Base-by-base conservation (phyloP, 352 stramenopile species). In the Paralagenidium karlingii region DNA sequence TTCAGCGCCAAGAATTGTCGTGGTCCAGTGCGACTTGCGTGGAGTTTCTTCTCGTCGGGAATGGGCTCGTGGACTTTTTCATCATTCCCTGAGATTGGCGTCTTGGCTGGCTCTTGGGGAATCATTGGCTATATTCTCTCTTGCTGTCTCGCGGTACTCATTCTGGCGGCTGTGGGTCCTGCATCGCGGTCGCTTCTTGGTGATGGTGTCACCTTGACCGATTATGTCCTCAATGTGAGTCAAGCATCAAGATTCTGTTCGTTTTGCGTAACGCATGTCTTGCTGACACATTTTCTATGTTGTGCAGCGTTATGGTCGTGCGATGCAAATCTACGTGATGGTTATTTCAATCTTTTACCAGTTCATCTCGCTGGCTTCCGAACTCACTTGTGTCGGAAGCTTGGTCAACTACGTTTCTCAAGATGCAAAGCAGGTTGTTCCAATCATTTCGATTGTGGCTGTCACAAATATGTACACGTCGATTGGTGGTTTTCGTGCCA, bases 1-100 rank as follows among this genome's bases (percentile, higher is more conserved):
- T 15, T 13, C 34, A 82, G 69, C 40, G 74, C 74, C 18, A 84
- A 80, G 48, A 83, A 84, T 51, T 73, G 68, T 16, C 67, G 68
- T 16, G 60, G 40, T 8, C 42, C 70, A 1, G 45, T 79, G 27
- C 61, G 60, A 18, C 57, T 84, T 11, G 74, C 58, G n/a, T 88
- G 68, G 68, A 83, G 74, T 45, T 73, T 88, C 39, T 88, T 88
- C 50, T 67, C 74, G 9, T 67, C 74, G 15, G 66, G 68, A 34
- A 82, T 83, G 53, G 74, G 74, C 43, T 82, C 70, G 9, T 82
- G 70, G 56, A 78, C 74, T 18, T 57, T 88, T 20, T 88, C 73
- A 39, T 69, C 70, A 26, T 88, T 77, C 57, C 74, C 74, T 7
- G 52, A 83, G 45, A 85, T 84, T 52, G 74, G 70, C 13, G 71